These are phyloP conservation scores for Fusarium lateritium DNA, from an alignment of 2,329 filamentous ascomycete genomes.

Conservation along the genomic window DNA sequence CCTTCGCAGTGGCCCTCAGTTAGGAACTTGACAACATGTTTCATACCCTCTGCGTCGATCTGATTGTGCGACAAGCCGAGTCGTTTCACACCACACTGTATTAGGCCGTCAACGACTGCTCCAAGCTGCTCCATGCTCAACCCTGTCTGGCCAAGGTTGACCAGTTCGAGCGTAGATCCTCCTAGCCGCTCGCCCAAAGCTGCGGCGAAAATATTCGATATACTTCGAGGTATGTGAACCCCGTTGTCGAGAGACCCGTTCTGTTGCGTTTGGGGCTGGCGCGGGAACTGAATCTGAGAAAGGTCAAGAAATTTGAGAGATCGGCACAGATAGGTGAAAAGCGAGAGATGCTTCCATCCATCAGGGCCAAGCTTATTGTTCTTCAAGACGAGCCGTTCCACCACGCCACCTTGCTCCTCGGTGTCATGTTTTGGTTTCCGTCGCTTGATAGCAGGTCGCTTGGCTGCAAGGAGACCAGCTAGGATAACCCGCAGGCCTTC, in stretches of 20 bases:
- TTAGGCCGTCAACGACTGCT: conserved; percentile 84
- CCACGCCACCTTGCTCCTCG: conserved; percentile 75
- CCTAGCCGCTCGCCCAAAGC: conserved; percentile 83
- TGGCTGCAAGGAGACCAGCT: conserved; percentile 86
- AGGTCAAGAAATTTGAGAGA: conserved; percentile 90
- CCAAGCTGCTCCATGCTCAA: conserved; percentile 80
- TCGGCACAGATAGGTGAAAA: conserved; percentile 92
- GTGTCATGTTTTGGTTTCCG: conserved; percentile 61
- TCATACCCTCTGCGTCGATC: conserved; percentile 80
- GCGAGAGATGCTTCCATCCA: conserved; percentile 91
- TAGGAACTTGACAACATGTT: conserved; percentile 83
- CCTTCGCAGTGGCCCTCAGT: conserved; percentile 85
- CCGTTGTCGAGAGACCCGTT: conserved; percentile 54
- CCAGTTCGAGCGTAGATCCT: conserved; percentile 82
- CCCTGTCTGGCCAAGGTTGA: conserved; percentile 86
- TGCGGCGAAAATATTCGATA: conserved; percentile 77
- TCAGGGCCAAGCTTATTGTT: conserved; percentile 91
- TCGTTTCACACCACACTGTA: conserved; percentile 81
- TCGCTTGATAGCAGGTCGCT: conserved; percentile 71
- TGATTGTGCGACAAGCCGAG: conserved; percentile 88
- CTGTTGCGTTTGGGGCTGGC: conserved; percentile 51
- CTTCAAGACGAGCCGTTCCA: conserved; percentile 90
- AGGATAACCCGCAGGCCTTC: conserved; percentile 90
- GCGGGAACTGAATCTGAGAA: conserved; percentile 85
- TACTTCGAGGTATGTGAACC: conserved; percentile 53